Evolutionary conservation across 1,284 basidiomycete genomes (phyloP), one percentile per base, ranked within the genome.

Genomic region (Rhodotorula sp.): DNA sequence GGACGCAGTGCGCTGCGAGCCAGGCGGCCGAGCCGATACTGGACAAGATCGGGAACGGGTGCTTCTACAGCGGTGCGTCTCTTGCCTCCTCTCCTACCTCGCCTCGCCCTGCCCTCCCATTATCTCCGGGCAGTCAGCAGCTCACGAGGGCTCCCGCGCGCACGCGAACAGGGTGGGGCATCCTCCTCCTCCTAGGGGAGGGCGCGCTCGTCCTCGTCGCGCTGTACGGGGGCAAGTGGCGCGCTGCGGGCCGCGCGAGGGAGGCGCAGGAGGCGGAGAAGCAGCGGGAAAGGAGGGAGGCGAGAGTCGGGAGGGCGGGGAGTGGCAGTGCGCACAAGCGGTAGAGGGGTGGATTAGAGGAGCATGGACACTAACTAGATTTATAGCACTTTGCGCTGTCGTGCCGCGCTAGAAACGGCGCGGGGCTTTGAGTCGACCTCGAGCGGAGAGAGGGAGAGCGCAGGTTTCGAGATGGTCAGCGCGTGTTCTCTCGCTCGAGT

Each of bases 1-100:
- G 17, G 7, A 44, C 62, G 39, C 46, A 37, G 64, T 66, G 68
- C 72, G 29, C 66, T 39, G 69, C 72, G 8, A 74, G 70, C 27
- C 71, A 79, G 44, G 71, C 72, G 2, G 71, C 71, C 10, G 72
- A 75, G 41, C 74, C 74, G 0, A 66, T 78, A 29, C 60, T 77
- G 32, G 61, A 64, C 27, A 32, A 54, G 8, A 59, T 75, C 13
- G 64, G 67, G 0, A 75, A 79, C 51, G 78, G 78, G 5, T 67
- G 67, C 32, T 76, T 77, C 56, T 79, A 79, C 61, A 67, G 64
- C 12, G 71, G 66, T 36, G 13, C 55, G 53, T n/a, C 32, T 25
- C 0, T 19, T 37, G 22, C 54, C 25, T 32, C 19, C 0, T 22
- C 29, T 34, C 15, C 59, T 37, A 7, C 21, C 37, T 27, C 27